phyloP scores from a whole-genome alignment of 163 green algal species.

The Volvox carteri region DNA sequence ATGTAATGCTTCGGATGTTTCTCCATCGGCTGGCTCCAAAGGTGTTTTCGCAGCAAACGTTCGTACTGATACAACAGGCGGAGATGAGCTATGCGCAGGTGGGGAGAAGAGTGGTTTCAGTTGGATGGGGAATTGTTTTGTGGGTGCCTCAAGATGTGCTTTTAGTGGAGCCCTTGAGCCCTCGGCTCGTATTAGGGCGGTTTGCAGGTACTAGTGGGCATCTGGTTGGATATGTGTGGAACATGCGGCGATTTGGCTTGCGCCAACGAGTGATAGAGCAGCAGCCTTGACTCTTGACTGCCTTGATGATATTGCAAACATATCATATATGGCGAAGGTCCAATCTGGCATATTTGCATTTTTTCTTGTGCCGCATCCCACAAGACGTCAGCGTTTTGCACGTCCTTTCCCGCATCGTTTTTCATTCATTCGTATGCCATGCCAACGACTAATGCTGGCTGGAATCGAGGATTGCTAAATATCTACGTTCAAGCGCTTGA shows the following conservation, averaged over 20 bases:
- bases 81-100: conserved; percentile 48
- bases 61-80: conserved; percentile 51
- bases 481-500: not conserved
- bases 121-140: too few species aligned
- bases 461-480: not conserved
- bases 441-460: not conserved
- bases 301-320: not conserved
- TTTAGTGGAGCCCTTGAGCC: too few species aligned
- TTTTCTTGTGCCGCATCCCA: not conserved
- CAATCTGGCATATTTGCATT: not conserved
- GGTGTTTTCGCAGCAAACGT: conserved; percentile 37
- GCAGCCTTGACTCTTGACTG: not conserved
- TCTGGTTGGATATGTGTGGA: not conserved
- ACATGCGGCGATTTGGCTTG: too few species aligned
- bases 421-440: not conserved
- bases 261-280: not conserved
- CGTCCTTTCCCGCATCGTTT: not conserved
- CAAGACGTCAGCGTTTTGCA: not conserved
- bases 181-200: too few species aligned
- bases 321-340: not conserved
- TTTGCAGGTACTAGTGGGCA: not conserved
- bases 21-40: conserved; percentile 13
- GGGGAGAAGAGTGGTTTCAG: too few species aligned
- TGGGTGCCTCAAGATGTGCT: too few species aligned
- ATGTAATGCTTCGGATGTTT: conserved; percentile 8